A percentile compares a stretch with the other conserved stretches of the same genome.
Evolutionary conservation across 805 yeast species (phyloP).

Genomic region (Suhomyces emberorum): DNA sequence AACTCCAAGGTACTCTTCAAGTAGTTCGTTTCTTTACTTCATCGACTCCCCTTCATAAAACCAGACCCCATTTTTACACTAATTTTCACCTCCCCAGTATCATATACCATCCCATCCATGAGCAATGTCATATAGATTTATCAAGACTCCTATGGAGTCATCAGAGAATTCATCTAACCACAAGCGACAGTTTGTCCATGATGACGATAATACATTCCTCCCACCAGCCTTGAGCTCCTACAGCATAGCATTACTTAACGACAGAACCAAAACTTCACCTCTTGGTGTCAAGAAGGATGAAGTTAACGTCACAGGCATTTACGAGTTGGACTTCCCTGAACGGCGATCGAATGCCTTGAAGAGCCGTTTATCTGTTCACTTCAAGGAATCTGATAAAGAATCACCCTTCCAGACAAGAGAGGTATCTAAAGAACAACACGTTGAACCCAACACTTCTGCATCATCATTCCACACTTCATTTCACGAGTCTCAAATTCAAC

Average conservation of each 20-base stretch:
- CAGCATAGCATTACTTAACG: slow-evolving; percentile 50
- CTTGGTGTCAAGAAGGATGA: neutral
- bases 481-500: slow-evolving; percentile 4
- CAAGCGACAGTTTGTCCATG: slow-evolving; percentile 15
- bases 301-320: slow-evolving; percentile 24
- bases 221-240: slow-evolving; percentile 62
- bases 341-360: slow-evolving; percentile 17
- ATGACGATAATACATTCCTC: slow-evolving; percentile 50
- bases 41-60: neutral
- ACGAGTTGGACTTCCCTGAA: slow-evolving; percentile 32
- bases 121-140: slow-evolving; percentile 7
- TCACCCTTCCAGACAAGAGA: neutral
- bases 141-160: slow-evolving; percentile 5
- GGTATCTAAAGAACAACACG: slow-evolving; percentile 1
- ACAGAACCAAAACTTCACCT: slow-evolving; percentile 17
- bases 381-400: slow-evolving; percentile 13
- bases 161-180: neutral
- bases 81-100: neutral
- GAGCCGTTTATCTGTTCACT: slow-evolving; percentile 33
- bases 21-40: neutral
- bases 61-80: neutral
- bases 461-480: slow-evolving; percentile 4
- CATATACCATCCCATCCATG: neutral
- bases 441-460: slow-evolving; percentile 2
- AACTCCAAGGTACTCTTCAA: neutral